Evolutionary conservation across 169 alveolate species (phyloP).

Genomic region (Plasmodium vivax): DNA sequence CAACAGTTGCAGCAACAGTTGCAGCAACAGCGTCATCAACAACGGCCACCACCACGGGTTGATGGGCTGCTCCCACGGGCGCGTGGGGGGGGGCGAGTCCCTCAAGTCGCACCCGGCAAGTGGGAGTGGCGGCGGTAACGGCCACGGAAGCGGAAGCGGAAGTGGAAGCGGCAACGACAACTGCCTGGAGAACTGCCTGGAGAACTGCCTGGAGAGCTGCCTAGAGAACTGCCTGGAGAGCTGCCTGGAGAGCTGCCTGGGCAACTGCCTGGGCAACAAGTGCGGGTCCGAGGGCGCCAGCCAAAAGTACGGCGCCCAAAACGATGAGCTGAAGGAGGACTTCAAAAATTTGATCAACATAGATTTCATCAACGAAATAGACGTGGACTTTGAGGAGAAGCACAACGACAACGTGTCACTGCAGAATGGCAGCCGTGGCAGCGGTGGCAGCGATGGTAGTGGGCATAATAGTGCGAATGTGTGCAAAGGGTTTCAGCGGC

Average conservation of each 20-base stretch:
- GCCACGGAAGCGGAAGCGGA: neutral
- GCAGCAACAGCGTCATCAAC: neutral
- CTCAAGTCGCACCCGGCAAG: neutral
- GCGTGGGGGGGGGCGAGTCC: neutral
- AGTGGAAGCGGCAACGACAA: too few relatives aligned
- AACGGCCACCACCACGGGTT: neutral
- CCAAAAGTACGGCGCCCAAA: slow-evolving; percentile 33
- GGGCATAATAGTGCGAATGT: neutral
- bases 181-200: too few relatives aligned
- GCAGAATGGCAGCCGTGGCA: neutral
- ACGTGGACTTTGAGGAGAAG: slow-evolving; percentile 62
- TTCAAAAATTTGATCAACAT: slow-evolving; percentile 57
- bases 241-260: neutral
- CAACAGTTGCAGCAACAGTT: neutral
- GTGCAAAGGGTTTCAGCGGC: neutral
- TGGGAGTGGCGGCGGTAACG: neutral
- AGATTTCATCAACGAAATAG: slow-evolving; percentile 66
- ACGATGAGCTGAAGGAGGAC: slow-evolving; percentile 59
- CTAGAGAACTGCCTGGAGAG: neutral
- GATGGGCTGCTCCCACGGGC: neutral
- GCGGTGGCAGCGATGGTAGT: neutral
- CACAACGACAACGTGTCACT: neutral
- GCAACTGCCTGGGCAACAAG: neutral
- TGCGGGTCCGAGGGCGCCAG: neutral
- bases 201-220: too few relatives aligned